Conservation (phyloP, 1,139 yeast species). For the Yamadazyma songkhlaensis region DNA sequence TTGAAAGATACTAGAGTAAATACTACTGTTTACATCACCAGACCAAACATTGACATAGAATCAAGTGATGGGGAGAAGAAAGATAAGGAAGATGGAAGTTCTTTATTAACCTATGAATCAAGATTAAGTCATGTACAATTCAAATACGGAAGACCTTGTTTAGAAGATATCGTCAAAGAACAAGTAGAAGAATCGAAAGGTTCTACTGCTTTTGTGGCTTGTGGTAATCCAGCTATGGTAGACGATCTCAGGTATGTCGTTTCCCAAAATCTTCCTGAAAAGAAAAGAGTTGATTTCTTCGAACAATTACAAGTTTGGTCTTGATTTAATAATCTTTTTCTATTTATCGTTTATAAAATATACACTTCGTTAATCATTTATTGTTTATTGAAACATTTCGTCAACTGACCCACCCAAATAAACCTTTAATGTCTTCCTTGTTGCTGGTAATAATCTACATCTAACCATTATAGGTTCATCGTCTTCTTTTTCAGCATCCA, state of each 20-base stretch:
- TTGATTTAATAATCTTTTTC: neutral
- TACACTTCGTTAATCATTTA: neutral
- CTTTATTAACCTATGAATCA: conserved; percentile 6
- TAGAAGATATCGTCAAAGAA: conserved; percentile 29
- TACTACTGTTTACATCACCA: conserved; percentile 43
- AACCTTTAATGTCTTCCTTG: conserved; percentile 55
- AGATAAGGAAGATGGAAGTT: conserved; percentile 6
- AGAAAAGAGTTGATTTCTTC: conserved; percentile 34
- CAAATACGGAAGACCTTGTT: conserved; percentile 46
- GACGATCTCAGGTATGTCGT: conserved; percentile 45
- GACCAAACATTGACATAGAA: conserved; percentile 24
- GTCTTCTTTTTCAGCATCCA: conserved; percentile 16
- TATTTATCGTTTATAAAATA: neutral
- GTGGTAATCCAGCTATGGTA: conserved; percentile 51
- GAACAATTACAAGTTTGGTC: conserved; percentile 41
- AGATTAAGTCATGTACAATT: conserved; percentile 32
- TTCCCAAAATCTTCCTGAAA: conserved; percentile 19
- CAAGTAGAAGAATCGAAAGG: conserved; percentile 37
- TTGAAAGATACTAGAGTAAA: conserved; percentile 30
- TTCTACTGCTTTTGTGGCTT: conserved; percentile 43
- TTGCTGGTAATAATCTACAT: conserved; percentile 66
- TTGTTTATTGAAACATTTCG: conserved; percentile 36
- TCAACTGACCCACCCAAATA: conserved; percentile 69
- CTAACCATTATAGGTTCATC: conserved; percentile 48
- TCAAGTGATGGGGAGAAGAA: conserved; percentile 9